Evolutionary conservation across 179 eudicot genomes (phyloP), one percentile per base, ranked within the genome.

Genomic region (Silene noctiflora): DNA sequence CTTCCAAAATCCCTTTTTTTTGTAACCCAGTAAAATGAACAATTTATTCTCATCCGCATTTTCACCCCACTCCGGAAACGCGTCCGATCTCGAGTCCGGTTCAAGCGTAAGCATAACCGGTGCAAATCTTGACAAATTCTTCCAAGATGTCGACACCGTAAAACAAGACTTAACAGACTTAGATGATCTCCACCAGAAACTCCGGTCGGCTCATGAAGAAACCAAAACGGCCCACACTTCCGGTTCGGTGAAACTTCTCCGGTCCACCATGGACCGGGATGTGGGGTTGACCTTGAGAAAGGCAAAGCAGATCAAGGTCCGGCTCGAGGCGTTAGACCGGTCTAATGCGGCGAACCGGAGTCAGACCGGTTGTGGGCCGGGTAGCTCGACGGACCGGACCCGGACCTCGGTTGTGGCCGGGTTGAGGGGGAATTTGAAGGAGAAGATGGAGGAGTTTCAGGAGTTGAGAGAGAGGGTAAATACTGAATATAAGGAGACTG

Each of bases 381-480:
- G 86, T 3, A 78, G 84, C 39, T 78, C 86, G 4, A 65, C 77
- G 17, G 86, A 84, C 20, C 48, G 86, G 58, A 76, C 82, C 0
- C 58, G 84, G 74, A 53, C 60, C 2, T 44, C 81, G 35, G 81
- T 83, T 4, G 81, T 83, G 1, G 44, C 17, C 0, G 86, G 86
- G 66, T 67, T 83, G 29, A 74, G 83, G 69, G 81, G 22, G 77
- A 83, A 71, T 66, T 14, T 77, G 71, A 78, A 77, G 74, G 86
- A 83, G 65, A 76, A 77, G 71, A 80, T 83, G 86, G 83, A 77
- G 22, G 86, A 77, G 74, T 83, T 83, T 70, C 86, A 80, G 58
- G 79, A 44, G 71, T 44, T 83, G 42, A 80, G 86, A n/a, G 77
- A 66, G 56, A 77, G 24, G 75, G 75, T 83, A n/a, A 77, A 75